Conservation (phyloP, 805 yeast genomes). For the Cyberlindnera veronae region DNA sequence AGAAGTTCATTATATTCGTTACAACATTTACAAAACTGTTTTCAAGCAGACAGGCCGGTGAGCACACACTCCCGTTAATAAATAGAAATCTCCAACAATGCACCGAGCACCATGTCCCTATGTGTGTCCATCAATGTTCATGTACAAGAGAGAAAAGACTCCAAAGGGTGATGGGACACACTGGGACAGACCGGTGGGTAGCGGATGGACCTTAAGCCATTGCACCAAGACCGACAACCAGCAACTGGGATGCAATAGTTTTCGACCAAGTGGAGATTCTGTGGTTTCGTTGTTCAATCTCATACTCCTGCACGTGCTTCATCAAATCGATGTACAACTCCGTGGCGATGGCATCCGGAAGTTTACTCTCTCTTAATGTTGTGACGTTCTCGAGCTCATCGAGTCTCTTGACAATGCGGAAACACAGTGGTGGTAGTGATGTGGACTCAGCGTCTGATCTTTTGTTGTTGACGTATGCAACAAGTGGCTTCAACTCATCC, state of each 20-base stretch:
- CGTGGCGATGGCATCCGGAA: constrained; percentile 49
- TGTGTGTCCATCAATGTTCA: not conserved
- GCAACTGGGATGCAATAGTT: constrained; percentile 53
- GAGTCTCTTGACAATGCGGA: constrained; percentile 44
- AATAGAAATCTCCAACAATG: too few relatives aligned
- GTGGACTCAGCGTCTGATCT: constrained; percentile 27
- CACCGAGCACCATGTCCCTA: too few relatives aligned
- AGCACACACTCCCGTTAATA: too few relatives aligned
- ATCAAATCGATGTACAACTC: constrained; percentile 56
- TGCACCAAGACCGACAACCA: constrained; percentile 57
- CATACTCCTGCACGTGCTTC: constrained; percentile 53
- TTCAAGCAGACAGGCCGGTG: too few relatives aligned
- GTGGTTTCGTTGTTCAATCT: constrained; percentile 38
- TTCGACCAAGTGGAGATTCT: constrained; percentile 56
- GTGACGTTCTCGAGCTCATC: constrained; percentile 40
- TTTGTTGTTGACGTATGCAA: constrained; percentile 56
- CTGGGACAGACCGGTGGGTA: too few relatives aligned
- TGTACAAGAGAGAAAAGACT: not conserved
- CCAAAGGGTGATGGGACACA: not conserved
- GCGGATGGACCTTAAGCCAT: constrained; percentile 42
- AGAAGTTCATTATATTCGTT: too few relatives aligned
- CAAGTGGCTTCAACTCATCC: constrained; percentile 57
- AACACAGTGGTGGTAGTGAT: constrained; percentile 30
- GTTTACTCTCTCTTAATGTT: constrained; percentile 39
- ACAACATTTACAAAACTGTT: too few relatives aligned